Conservation (phyloP, 306 rosid genomes). For the Mimosa bimucronata region DNA sequence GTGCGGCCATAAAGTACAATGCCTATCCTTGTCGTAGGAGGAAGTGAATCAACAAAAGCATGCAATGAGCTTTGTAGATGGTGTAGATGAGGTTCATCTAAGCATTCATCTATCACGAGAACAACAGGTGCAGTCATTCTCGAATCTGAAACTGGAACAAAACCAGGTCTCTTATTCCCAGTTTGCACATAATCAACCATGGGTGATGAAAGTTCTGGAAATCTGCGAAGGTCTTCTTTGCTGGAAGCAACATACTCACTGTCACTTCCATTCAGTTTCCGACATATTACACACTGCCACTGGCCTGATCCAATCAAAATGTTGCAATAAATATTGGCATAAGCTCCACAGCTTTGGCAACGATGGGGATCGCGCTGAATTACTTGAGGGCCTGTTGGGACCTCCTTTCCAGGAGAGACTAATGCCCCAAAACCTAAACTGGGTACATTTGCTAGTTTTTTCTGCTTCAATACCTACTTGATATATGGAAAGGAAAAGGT, state of each 20-base stretch:
- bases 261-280: conserved; percentile 81
- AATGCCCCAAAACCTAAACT: conserved; percentile 99
- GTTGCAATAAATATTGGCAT: conserved; percentile 82
- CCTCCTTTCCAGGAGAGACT: conserved; percentile 89
- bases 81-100: conserved; percentile 91
- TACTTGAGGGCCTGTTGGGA: conserved; percentile 77
- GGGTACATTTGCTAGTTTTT: conserved; percentile 89
- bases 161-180: conserved; percentile 92
- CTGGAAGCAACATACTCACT: conserved; percentile 80
- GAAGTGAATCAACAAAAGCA: conserved; percentile 92
- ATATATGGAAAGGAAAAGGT: conserved; percentile 37
- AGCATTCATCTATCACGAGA: conserved; percentile 89
- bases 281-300: conserved; percentile 97
- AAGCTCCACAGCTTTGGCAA: conserved; percentile 94
- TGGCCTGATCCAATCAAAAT: conserved; percentile 94
- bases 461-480: conserved; percentile 76
- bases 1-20: conserved; percentile 86
- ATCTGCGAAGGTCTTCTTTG: conserved; percentile 76
- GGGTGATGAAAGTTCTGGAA: conserved; percentile 87
- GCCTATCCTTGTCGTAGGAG: conserved; percentile 86
- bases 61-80: conserved; percentile 95
- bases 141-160: conserved; percentile 92
- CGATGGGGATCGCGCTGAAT: conserved; percentile 95
- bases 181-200: conserved; percentile 88
- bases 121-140: conserved; percentile 90